phyloP scores from a whole-genome alignment of 176 grass and related monocot genomes.

The Eleusine indica region DNA sequence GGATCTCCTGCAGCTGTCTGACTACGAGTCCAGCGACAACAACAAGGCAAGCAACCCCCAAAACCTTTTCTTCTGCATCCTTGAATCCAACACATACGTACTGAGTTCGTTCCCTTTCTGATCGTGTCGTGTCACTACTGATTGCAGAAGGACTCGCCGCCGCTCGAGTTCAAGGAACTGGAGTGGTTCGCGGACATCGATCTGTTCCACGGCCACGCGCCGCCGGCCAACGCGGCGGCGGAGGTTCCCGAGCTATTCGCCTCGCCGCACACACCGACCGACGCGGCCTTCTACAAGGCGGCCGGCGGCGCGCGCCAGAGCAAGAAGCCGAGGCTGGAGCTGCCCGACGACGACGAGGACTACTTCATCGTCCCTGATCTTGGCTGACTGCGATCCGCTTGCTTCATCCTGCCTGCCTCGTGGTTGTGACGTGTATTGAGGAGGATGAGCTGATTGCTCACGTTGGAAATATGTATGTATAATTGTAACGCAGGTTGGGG shows the following conservation, averaged over 20 bases:
- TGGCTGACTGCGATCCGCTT: conserved; percentile 49
- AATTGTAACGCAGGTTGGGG: background rate
- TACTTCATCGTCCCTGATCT: conserved; percentile 94
- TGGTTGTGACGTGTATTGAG: conserved; percentile 6
- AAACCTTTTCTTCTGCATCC: background rate
- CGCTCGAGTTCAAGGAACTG: conserved; percentile 68
- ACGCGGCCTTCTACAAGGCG: conserved; percentile 58
- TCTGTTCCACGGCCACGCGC: conserved; percentile 60
- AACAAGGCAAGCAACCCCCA: conserved; percentile 63
- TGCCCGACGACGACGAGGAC: conserved; percentile 83
- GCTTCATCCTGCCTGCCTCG: background rate
- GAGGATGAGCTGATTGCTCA: conserved; percentile 6
- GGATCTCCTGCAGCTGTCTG: conserved; percentile 81
- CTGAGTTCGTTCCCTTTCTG: background rate
- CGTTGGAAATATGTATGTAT: conserved; percentile 8
- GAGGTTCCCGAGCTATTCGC: conserved; percentile 81
- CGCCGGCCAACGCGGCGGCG: conserved; percentile 35
- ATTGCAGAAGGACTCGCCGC: conserved; percentile 59
- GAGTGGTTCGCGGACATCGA: conserved; percentile 86
- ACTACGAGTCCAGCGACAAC: conserved; percentile 78
- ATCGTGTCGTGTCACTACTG: conserved; percentile 3
- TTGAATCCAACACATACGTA: background rate
- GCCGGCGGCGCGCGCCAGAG: conserved; percentile 38
- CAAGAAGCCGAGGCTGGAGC: conserved; percentile 73
- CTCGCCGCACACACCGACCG: conserved; percentile 37